phyloP scores from a whole-genome alignment of 495 filamentous ascomycete species.

The Aspergillus haitiensis region DNA sequence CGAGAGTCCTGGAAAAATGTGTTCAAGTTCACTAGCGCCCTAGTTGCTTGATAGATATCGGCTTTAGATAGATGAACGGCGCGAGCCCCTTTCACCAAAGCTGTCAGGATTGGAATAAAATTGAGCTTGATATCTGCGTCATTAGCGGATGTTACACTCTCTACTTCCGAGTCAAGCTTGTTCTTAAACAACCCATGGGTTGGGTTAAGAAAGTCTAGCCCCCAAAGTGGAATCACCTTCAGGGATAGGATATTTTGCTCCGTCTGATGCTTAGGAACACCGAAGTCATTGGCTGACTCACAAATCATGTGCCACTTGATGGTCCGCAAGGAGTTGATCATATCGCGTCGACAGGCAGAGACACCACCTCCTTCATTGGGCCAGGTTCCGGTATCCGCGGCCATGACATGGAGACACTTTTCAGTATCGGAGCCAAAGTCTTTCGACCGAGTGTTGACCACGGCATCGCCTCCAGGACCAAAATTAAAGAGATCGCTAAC shows the following conservation, averaged over 20 bases:
- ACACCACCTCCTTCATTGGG: slow-evolving; percentile 67
- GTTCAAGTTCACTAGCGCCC: slow-evolving; percentile 60
- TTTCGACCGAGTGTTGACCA: slow-evolving; percentile 45
- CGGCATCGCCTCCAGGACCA: slow-evolving; percentile 60
- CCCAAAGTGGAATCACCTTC: slow-evolving; percentile 67
- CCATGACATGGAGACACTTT: slow-evolving; percentile 59
- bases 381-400: slow-evolving; percentile 65
- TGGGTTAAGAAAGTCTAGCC: slow-evolving; percentile 61
- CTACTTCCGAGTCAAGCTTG: slow-evolving; percentile 60
- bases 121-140: slow-evolving; percentile 58
- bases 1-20: slow-evolving; percentile 60
- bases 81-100: slow-evolving; percentile 59
- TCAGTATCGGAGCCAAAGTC: slow-evolving; percentile 52
- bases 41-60: slow-evolving; percentile 56
- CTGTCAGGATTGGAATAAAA: slow-evolving; percentile 62
- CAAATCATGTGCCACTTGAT: slow-evolving; percentile 68
- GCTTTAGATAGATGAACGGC: slow-evolving; percentile 49
- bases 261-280: slow-evolving; percentile 64
- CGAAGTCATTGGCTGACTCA: slow-evolving; percentile 65
- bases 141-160: slow-evolving; percentile 53
- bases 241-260: slow-evolving; percentile 65
- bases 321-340: slow-evolving; percentile 62
- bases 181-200: slow-evolving; percentile 65
- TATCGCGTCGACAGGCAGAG: slow-evolving; percentile 65
- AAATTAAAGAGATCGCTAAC: slow-evolving; percentile 64